Conservation (phyloP, 495 filamentous ascomycete species). For the Penicillium antarcticum region DNA sequence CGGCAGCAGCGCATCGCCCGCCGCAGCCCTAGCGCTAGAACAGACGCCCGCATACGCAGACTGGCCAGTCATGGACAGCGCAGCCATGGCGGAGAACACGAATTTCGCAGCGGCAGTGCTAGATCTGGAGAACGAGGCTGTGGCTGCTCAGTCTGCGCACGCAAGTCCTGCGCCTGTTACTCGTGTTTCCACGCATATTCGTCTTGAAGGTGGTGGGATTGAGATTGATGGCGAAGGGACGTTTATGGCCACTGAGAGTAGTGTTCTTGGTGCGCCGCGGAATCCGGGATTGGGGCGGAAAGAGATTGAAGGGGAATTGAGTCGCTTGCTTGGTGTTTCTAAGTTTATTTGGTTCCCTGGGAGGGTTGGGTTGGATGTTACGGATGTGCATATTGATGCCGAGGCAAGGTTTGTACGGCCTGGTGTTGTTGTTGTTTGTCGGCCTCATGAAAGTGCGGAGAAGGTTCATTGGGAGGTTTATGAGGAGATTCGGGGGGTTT, state of each 20-base stretch:
- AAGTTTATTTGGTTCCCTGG: conserved; percentile 38
- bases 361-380: conserved; percentile 28
- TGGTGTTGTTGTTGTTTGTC: conserved; percentile 30
- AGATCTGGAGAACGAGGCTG: conserved; percentile 12
- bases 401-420: conserved; percentile 30
- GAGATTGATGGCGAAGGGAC: conserved; percentile 36
- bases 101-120: conserved; percentile 25
- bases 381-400: conserved; percentile 34
- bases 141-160: not conserved
- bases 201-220: conserved; percentile 32
- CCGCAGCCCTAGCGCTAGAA: not conserved
- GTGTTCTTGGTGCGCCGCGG: conserved; percentile 24
- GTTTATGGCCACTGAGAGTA: conserved; percentile 34
- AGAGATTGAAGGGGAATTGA: conserved; percentile 23
- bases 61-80: conserved; percentile 20
- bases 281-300: conserved; percentile 22
- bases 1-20: conserved; percentile 6
- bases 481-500: conserved; percentile 23
- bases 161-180: conserved; percentile 3
- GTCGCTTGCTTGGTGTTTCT: conserved; percentile 19
- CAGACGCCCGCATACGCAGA: not conserved
- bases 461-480: conserved; percentile 26
- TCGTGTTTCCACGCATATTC: conserved; percentile 16
- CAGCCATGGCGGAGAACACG: conserved; percentile 18
- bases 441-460: conserved; percentile 16